Conservation (phyloP, 2,329 filamentous ascomycete genomes). For the Aspergillus cejpii region DNA sequence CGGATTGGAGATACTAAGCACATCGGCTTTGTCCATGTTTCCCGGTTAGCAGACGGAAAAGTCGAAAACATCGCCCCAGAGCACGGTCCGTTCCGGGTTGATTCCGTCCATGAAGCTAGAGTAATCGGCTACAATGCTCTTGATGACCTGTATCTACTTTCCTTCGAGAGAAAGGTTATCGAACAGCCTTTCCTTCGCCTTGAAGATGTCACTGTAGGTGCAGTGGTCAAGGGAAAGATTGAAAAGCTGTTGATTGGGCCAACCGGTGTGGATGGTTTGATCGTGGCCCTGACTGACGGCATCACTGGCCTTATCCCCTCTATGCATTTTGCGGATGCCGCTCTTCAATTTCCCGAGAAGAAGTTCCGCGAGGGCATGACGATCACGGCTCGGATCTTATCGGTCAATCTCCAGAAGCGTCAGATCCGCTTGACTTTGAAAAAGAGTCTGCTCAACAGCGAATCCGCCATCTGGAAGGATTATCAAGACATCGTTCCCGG, state of each 20-base stretch:
- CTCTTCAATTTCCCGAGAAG: slow-evolving; percentile 86
- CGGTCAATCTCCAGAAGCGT: slow-evolving; percentile 65
- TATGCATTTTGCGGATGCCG: slow-evolving; percentile 80
- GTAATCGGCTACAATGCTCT: slow-evolving; percentile 80
- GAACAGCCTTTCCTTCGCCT: slow-evolving; percentile 86
- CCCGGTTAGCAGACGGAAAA: slow-evolving; percentile 81
- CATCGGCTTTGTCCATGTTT: slow-evolving; percentile 93
- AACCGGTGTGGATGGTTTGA: slow-evolving; percentile 70
- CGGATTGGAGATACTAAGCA: slow-evolving; percentile 58
- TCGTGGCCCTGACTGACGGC: slow-evolving; percentile 77
- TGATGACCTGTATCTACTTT: slow-evolving; percentile 79
- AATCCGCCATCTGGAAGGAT: slow-evolving; percentile 67
- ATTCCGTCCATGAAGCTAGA: slow-evolving; percentile 70
- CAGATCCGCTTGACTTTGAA: slow-evolving; percentile 85
- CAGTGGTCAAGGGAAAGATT: slow-evolving; percentile 71
- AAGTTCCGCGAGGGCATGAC: slow-evolving; percentile 84
- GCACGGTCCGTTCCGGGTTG: slow-evolving; percentile 70
- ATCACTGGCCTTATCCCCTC: slow-evolving; percentile 85
- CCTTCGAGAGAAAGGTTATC: slow-evolving; percentile 72
- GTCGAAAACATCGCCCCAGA: slow-evolving; percentile 73
- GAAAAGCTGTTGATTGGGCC: slow-evolving; percentile 76
- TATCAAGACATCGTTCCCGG: slow-evolving; percentile 69
- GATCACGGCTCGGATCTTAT: slow-evolving; percentile 79
- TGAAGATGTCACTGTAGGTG: slow-evolving; percentile 78
- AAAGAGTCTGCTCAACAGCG: slow-evolving; percentile 88